Evolutionary conservation across 169 alveolate genomes (phyloP).

Genomic region (Plasmodium billcollinsi): DNA sequence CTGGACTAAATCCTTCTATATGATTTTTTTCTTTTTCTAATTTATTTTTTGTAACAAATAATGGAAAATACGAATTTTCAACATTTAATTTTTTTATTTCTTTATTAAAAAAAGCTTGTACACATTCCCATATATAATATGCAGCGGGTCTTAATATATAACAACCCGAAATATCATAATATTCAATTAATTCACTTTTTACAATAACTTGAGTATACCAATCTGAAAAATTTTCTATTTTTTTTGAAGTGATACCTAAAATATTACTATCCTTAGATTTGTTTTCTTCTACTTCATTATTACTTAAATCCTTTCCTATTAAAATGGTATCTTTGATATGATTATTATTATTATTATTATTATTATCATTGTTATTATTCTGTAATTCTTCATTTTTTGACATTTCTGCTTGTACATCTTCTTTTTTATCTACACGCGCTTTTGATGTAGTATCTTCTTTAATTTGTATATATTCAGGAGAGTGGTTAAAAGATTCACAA

Average conservation of each 20-base stretch:
- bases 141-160: slow-evolving; percentile 98
- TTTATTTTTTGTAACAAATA: slow-evolving; percentile 95
- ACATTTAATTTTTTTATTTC: slow-evolving; percentile 91
- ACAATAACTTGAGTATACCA: slow-evolving; percentile 95
- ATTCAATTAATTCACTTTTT: slow-evolving; percentile 97
- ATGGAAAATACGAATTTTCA: slow-evolving; percentile 96
- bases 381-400: slow-evolving; percentile 16
- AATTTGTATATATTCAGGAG: slow-evolving; percentile 49
- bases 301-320: background rate
- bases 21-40: slow-evolving; percentile 98
- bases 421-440: slow-evolving; percentile 11
- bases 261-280: slow-evolving; percentile 62
- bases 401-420: slow-evolving; percentile 13
- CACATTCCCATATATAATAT: slow-evolving; percentile 98
- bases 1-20: slow-evolving; percentile 99
- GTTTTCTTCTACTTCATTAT: slow-evolving; percentile 4
- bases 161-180: slow-evolving; percentile 99
- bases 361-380: slow-evolving; percentile 6
- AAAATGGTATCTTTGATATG: background rate
- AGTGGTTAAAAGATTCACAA: slow-evolving; percentile 58
- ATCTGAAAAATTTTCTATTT: slow-evolving; percentile 88
- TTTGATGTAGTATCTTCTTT: slow-evolving; percentile 9
- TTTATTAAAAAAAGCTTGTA: slow-evolving; percentile 93
- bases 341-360: background rate
- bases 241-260: slow-evolving; percentile 88